Conservation (phyloP, 2,329 filamentous ascomycete species). For the Akanthomyces lecanii region DNA sequence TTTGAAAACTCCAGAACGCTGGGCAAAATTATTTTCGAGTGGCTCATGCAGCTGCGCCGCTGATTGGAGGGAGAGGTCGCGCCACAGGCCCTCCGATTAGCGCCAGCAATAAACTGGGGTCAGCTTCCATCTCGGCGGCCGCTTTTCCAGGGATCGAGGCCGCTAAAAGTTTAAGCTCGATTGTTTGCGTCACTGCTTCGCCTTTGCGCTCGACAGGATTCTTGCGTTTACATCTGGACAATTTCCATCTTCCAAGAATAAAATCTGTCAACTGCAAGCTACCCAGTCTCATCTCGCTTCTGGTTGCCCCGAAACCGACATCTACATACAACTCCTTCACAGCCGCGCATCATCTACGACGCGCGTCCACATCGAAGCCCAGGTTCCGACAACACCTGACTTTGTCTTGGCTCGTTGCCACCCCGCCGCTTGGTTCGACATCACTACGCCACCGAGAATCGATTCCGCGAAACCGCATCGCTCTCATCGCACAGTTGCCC, state of each 20-base stretch:
- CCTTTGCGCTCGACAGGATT: not conserved
- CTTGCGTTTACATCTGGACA: not conserved
- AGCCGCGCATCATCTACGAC: not conserved
- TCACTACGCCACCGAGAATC: not conserved
- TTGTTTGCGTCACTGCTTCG: not conserved
- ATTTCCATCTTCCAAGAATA: not conserved
- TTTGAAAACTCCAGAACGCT: too few relatives aligned
- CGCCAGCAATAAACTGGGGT: not conserved
- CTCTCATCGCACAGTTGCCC: not conserved
- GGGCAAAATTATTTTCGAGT: too few relatives aligned
- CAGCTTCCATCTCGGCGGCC: not conserved
- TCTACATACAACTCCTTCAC: not conserved
- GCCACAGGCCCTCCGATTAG: not conserved
- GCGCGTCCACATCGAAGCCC: not conserved
- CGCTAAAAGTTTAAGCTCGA: slow-evolving; percentile 7
- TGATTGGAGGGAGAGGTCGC: not conserved
- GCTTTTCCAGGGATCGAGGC: not conserved
- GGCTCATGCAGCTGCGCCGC: too few relatives aligned
- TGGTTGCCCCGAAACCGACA: not conserved
- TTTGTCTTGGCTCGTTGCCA: not conserved
- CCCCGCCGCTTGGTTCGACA: not conserved
- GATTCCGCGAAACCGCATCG: not conserved
- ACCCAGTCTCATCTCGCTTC: not conserved
- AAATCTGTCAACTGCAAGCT: not conserved
- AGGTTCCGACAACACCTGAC: not conserved